Evolutionary conservation across 352 stramenopile species (phyloP).

Genomic region (Chrysophaeum taylorii): DNA sequence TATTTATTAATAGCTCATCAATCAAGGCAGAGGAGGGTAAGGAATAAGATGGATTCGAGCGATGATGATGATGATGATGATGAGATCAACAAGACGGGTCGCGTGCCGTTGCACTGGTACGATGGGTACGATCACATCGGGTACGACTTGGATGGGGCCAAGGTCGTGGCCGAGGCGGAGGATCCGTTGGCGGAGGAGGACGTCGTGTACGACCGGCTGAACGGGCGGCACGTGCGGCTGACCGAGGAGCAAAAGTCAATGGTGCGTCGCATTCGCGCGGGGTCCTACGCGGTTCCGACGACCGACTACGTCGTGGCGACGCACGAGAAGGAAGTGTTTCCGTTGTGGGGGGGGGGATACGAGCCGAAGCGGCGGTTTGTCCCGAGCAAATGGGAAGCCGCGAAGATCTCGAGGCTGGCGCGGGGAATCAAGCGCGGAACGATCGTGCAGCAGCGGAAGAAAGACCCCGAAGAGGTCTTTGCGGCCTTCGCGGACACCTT

Average conservation of each 20-base stretch:
- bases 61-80: constrained; percentile 95
- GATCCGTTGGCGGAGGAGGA: constrained; percentile 22
- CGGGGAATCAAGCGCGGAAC: constrained; percentile 89
- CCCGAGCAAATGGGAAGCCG: constrained; percentile 91
- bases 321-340: constrained; percentile 40
- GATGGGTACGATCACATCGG: constrained; percentile 99
- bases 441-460: constrained; percentile 58
- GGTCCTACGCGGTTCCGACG: constrained; percentile 62
- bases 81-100: constrained; percentile 88
- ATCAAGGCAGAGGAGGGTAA: too few relatives aligned
- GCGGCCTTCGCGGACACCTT: constrained; percentile 27
- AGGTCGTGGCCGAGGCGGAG: constrained; percentile 86
- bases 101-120: constrained; percentile 98
- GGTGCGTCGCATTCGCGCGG: constrained; percentile 85
- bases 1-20: too few relatives aligned
- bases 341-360: constrained; percentile 39
- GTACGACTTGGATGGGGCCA: constrained; percentile 91
- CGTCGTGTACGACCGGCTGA: constrained; percentile 97
- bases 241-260: constrained; percentile 92
- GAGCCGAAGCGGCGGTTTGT: constrained; percentile 81
- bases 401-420: constrained; percentile 91
- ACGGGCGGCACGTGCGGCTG: constrained; percentile 91
- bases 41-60: too few relatives aligned
- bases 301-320: constrained; percentile 60
- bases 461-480: constrained; percentile 39